Conservation (phyloP, 1,139 yeast species). For the Geotrichum histeridarum region DNA sequence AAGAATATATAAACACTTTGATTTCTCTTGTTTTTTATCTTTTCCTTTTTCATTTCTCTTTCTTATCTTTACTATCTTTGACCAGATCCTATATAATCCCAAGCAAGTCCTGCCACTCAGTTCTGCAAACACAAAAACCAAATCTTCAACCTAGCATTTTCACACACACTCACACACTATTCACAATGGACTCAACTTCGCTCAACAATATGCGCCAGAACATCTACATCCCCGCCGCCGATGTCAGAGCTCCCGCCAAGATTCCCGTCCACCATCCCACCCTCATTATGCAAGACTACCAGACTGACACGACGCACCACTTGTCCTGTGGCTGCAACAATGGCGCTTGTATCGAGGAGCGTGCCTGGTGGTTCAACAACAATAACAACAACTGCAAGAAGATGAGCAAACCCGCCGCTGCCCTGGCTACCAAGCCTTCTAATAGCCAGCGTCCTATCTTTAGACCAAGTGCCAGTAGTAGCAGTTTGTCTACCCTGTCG, state of each 20-base stretch:
- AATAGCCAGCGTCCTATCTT: neutral
- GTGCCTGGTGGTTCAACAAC: constrained; percentile 43
- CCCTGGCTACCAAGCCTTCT: constrained; percentile 4
- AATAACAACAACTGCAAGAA: neutral
- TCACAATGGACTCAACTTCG: constrained; percentile 43
- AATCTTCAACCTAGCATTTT: neutral
- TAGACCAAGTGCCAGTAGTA: constrained; percentile 8
- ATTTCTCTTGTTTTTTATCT: neutral
- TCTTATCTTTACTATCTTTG: neutral
- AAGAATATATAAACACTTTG: neutral
- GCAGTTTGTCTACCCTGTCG: constrained; percentile 12
- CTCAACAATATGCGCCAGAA: constrained; percentile 40
- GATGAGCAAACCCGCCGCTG: neutral
- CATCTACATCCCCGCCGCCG: constrained; percentile 43
- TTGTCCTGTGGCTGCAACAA: constrained; percentile 48
- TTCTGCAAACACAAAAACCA: neutral
- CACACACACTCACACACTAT: constrained; percentile 2
- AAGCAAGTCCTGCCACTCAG: neutral
- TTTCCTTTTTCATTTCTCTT: neutral
- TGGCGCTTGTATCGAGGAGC: constrained; percentile 44
- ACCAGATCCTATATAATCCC: neutral
- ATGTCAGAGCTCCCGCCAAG: constrained; percentile 27
- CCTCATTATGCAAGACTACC: constrained; percentile 34
- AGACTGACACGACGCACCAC: constrained; percentile 44
- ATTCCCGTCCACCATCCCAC: constrained; percentile 17